phyloP scores from a whole-genome alignment of 495 filamentous ascomycete genomes.

The Neurospora sp. region DNA sequence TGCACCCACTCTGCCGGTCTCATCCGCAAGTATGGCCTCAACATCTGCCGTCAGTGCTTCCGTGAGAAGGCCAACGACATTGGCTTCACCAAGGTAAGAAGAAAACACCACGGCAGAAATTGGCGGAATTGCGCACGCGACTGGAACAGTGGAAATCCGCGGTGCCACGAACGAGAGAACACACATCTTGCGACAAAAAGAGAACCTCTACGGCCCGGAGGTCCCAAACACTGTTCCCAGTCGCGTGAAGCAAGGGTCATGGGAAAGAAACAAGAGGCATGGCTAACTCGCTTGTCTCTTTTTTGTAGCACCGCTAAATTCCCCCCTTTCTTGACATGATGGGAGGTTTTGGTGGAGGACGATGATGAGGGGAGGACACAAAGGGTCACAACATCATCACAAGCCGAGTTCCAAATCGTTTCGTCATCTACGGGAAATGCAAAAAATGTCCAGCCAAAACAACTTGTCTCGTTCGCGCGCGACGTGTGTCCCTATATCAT shows the following conservation, averaged over 20 bases:
- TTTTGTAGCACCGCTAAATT: conserved; percentile 23
- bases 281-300: conserved; percentile 1
- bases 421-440: not conserved
- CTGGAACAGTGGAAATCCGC: not conserved
- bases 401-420: not conserved
- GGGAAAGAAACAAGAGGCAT: not conserved
- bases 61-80: conserved; percentile 93
- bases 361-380: not conserved
- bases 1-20: conserved; percentile 92
- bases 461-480: not conserved
- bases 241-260: not conserved
- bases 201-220: not conserved
- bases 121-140: not conserved
- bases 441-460: not conserved
- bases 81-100: conserved; percentile 89
- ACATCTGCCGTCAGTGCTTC: conserved; percentile 99
- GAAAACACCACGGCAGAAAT: not conserved
- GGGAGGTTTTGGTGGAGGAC: not conserved
- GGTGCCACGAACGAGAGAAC: not conserved
- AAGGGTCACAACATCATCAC: not conserved
- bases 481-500: not conserved
- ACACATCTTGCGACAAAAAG: not conserved
- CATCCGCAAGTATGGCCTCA: conserved; percentile 97
- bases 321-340: not conserved
- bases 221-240: not conserved